Evolutionary conservation across 495 filamentous ascomycete species (phyloP), one percentile per base, ranked within the genome.

Genomic region (Aspergillus avenaceus): DNA sequence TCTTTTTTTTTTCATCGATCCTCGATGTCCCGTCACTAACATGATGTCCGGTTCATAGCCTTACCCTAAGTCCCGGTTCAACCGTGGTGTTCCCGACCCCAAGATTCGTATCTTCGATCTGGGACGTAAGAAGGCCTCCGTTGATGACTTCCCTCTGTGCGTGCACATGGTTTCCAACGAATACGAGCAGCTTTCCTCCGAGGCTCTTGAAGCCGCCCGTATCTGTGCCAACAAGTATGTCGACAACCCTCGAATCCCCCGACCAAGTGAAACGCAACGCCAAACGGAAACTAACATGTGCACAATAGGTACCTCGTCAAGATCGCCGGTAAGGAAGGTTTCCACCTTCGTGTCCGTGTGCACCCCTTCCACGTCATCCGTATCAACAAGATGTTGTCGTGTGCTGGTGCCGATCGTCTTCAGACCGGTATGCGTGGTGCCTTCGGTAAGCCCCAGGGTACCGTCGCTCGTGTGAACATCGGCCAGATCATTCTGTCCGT

Each of bases 321-420:
- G 84, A 76, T 81, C 63, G 85, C 87, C 70, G 93, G 93, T 77
- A 98, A 98, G 84, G 93, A 98, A 86, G 83, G 85, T 76, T 98
- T 98, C 90, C 93, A 98, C 76, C 78, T 98, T 64, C 91, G 93
- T 63, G 86, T 98, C 72, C 92, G 93, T 71, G 92, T 90, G 64
- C 93, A 97, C 83, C 93, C 93, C 54, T 96, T 88, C 90, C 93
- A 98, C 80, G 92, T 97, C 76, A 83, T 97, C 80, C 93, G 93
- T 75, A 98, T 98, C 90, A 98, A 98, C 88, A 98, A 98, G 84
- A 97, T 98, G 93, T 88, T 98, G 86, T 97, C 92, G 57, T 97
- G 93, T 73, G 93, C 93, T 64, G 93, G 93, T 77, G 93, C 93
- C 84, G 93, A 98, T 97, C 85, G 93, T 83, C 84, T 98, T 67